Conservation (phyloP, 2,329 filamentous ascomycete species). For the Fusarium virguliforme region DNA sequence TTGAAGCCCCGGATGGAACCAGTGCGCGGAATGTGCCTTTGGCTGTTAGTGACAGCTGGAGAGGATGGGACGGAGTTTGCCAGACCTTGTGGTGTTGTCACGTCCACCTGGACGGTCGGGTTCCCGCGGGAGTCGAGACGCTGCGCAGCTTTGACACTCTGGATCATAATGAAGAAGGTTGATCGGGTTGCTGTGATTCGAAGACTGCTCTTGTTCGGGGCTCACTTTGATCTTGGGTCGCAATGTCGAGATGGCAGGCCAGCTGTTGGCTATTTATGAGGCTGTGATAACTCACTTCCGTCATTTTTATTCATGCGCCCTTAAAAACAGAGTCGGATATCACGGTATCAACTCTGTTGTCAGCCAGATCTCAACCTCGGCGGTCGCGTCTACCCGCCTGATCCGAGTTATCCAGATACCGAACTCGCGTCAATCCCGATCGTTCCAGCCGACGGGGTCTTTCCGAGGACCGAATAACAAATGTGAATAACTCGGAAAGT, state of each 20-base stretch:
- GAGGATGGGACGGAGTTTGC: not conserved
- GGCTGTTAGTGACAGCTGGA: not conserved
- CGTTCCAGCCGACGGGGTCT: not conserved
- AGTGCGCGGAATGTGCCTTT: conserved; percentile 6
- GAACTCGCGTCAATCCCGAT: not conserved
- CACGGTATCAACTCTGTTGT: not conserved
- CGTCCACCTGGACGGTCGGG: conserved; percentile 1
- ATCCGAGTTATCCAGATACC: not conserved
- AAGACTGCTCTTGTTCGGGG: not conserved
- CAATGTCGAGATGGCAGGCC: not conserved
- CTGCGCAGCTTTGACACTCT: not conserved
- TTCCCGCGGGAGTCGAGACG: conserved; percentile 6
- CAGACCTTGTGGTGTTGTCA: not conserved
- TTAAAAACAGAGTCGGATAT: not conserved
- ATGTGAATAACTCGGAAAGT: not conserved
- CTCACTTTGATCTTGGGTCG: not conserved
- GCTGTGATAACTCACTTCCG: not conserved
- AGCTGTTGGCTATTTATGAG: not conserved
- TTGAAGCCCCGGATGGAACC: not conserved
- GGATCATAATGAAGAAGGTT: not conserved
- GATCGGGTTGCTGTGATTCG: not conserved
- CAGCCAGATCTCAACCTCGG: not conserved
- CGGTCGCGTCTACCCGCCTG: not conserved
- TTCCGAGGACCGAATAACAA: not conserved
- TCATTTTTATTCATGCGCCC: not conserved